phyloP scores from a whole-genome alignment of 192 early-diverging fungal genomes.

The Mortierella claussenii region DNA sequence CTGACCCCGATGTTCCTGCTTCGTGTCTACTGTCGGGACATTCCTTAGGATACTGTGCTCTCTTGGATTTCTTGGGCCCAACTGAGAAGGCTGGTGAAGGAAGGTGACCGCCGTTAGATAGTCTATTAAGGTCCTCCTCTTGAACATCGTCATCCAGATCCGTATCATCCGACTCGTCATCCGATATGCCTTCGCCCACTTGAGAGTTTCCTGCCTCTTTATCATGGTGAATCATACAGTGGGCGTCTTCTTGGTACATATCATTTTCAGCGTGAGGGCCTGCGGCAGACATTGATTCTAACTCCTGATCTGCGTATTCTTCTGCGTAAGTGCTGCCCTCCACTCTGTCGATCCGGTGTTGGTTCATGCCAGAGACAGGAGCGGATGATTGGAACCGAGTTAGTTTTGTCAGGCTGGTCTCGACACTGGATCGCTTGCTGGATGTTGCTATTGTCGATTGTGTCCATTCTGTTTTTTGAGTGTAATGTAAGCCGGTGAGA shows the following conservation, averaged over 20 bases:
- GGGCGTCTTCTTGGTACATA: no score
- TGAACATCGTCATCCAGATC: conserved; percentile 22
- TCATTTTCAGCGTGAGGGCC: no score
- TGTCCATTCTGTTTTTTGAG: conserved; percentile 6
- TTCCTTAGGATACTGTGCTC: no score
- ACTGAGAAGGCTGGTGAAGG: conserved; percentile 40
- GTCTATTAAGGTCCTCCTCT: not conserved
- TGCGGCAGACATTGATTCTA: conserved; percentile 3
- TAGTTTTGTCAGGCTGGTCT: not conserved
- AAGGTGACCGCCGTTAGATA: conserved; percentile 8
- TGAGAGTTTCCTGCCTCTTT: no score
- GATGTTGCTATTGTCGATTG: not conserved
- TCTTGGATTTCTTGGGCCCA: not conserved
- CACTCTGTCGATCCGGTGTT: no score
- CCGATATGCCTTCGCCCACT: no score
- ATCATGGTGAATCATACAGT: no score
- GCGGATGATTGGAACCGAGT: not conserved
- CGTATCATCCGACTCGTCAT: conserved; percentile 8
- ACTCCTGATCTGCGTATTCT: not conserved
- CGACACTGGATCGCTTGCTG: conserved; percentile 20
- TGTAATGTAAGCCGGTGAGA: not conserved
- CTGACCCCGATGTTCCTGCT: no score
- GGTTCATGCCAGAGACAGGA: no score
- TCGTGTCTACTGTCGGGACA: no score
- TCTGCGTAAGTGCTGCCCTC: not conserved